phyloP scores from a whole-genome alignment of 352 stramenopile species.

The Phytophthora colocasiae region DNA sequence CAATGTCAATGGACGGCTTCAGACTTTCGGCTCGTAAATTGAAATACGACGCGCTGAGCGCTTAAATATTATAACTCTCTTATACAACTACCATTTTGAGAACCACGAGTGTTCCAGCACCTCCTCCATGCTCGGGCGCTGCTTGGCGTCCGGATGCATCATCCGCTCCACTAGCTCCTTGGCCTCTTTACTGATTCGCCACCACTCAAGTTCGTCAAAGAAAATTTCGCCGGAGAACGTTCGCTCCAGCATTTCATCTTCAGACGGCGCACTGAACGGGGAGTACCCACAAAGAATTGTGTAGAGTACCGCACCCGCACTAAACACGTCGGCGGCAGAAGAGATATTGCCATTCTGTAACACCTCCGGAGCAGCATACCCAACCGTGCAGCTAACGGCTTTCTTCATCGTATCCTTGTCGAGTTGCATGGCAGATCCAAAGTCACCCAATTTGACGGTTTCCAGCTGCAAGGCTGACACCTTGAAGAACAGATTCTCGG shows the following conservation, averaged over 20 bases:
- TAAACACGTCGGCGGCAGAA: slow-evolving; percentile 81
- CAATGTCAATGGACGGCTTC: too few species aligned
- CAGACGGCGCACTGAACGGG: slow-evolving; percentile 66
- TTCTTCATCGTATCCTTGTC: slow-evolving; percentile 47
- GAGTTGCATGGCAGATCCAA: slow-evolving; percentile 63
- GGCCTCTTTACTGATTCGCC: slow-evolving; percentile 50
- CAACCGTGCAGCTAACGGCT: slow-evolving; percentile 72
- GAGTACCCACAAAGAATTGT: slow-evolving; percentile 70
- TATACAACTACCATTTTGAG: slow-evolving; percentile 40
- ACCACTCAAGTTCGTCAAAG: slow-evolving; percentile 70
- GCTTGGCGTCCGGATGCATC: slow-evolving; percentile 49
- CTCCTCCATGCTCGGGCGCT: slow-evolving; percentile 72
- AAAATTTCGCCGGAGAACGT: slow-evolving; percentile 55
- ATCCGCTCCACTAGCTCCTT: slow-evolving; percentile 70
- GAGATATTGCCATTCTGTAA: slow-evolving; percentile 55
- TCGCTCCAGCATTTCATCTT: slow-evolving; percentile 67
- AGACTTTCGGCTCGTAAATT: too few species aligned
- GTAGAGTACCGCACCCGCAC: slow-evolving; percentile 74
- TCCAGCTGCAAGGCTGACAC: slow-evolving; percentile 49
- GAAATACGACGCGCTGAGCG: background rate
- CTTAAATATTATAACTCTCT: slow-evolving; percentile 34
- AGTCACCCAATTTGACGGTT: slow-evolving; percentile 76
- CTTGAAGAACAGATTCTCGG: slow-evolving; percentile 83
- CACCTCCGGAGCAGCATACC: slow-evolving; percentile 79
- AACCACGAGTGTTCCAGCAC: slow-evolving; percentile 72